phyloP scores from a whole-genome alignment of 2,329 filamentous ascomycete species.

The Colletotrichum eleusines region DNA sequence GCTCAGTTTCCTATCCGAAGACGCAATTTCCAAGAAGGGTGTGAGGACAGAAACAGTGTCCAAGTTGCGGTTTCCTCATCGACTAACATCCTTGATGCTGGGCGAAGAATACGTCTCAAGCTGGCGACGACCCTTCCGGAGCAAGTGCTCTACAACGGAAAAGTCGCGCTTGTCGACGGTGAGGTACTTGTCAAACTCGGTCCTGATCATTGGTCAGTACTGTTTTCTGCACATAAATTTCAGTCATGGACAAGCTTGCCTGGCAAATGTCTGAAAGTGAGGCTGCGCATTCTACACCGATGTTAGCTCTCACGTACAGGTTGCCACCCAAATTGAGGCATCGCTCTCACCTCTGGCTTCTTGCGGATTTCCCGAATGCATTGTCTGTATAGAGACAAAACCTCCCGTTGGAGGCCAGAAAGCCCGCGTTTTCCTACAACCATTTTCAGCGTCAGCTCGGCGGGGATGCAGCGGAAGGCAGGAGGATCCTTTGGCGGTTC shows the following conservation, averaged over 20 bases:
- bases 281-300: constrained; percentile 63
- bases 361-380: constrained; percentile 85
- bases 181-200: constrained; percentile 81
- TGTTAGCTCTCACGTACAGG: constrained; percentile 22
- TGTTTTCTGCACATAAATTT: neutral
- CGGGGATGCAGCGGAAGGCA: constrained; percentile 6
- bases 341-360: constrained; percentile 75
- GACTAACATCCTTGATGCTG: constrained; percentile 81
- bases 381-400: constrained; percentile 85
- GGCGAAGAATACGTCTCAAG: constrained; percentile 85
- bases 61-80: constrained; percentile 42
- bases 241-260: constrained; percentile 57
- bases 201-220: constrained; percentile 56
- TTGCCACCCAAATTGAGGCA: neutral
- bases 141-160: constrained; percentile 83
- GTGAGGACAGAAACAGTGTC: neutral
- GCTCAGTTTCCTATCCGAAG: neutral
- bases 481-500: neutral
- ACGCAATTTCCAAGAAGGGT: neutral
- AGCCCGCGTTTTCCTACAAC: constrained; percentile 56
- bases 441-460: constrained; percentile 24
- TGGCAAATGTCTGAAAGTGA: constrained; percentile 74
- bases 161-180: constrained; percentile 86
- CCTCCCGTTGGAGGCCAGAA: constrained; percentile 92
- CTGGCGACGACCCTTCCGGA: constrained; percentile 85